Evolutionary conservation across 176 grass and related monocot genomes (phyloP).

Genomic region (Phoenix dactylifera): DNA sequence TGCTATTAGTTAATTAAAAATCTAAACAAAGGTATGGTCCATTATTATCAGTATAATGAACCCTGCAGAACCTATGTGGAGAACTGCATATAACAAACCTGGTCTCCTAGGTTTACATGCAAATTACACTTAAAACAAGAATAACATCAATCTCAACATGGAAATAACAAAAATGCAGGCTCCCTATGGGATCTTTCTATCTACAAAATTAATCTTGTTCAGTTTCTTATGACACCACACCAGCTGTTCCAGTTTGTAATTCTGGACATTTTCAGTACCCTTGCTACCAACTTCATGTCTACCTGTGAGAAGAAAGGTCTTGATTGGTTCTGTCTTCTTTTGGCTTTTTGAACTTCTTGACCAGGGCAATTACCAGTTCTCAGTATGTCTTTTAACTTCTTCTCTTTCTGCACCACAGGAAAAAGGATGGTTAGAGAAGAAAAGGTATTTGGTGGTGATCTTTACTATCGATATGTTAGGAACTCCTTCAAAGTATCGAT

Average conservation of each 20-base stretch:
- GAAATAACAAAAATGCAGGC: constrained; percentile 93
- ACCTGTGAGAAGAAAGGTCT: constrained; percentile 88
- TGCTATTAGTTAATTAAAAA: too few relatives aligned
- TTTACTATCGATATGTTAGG: too few relatives aligned
- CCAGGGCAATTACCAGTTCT: constrained; percentile 75
- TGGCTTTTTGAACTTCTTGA: constrained; percentile 97
- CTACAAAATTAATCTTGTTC: constrained; percentile 59
- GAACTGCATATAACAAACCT: too few relatives aligned
- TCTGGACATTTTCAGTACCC: constrained; percentile 70
- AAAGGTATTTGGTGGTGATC: too few relatives aligned
- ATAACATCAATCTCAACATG: constrained; percentile 36
- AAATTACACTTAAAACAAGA: too few relatives aligned
- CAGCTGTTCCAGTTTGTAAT: constrained; percentile 81
- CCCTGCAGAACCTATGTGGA: too few relatives aligned
- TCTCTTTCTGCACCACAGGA: constrained; percentile 56
- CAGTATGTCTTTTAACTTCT: constrained; percentile 79
- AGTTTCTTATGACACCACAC: constrained; percentile 80
- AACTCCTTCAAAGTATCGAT: too few relatives aligned
- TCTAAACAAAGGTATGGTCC: too few relatives aligned
- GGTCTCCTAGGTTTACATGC: too few relatives aligned
- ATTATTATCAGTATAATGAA: too few relatives aligned
- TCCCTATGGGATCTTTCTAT: constrained; percentile 88
- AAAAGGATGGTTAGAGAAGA: not conserved
- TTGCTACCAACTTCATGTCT: constrained; percentile 61
- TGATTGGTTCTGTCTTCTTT: constrained; percentile 76